phyloP scores from a whole-genome alignment of 2,329 filamentous ascomycete species.

The Phyllosticta paracitricarpa region DNA sequence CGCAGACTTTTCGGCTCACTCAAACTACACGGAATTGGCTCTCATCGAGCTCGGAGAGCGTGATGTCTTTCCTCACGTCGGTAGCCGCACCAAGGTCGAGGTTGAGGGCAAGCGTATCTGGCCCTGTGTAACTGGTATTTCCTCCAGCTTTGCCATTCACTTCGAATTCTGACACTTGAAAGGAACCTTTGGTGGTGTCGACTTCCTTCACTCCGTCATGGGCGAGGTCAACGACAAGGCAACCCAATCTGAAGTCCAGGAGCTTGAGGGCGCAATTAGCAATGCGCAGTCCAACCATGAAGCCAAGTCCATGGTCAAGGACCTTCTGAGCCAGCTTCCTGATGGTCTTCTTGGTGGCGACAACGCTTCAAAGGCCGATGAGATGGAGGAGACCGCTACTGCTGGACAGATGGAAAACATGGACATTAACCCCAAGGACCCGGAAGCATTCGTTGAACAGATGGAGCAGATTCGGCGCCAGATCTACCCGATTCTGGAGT shows the following conservation, averaged over 20 bases:
- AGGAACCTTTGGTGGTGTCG: slow-evolving; percentile 78
- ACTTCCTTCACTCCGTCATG: slow-evolving; percentile 83
- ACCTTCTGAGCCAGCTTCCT: slow-evolving; percentile 73
- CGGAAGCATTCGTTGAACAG: slow-evolving; percentile 76
- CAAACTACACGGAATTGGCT: slow-evolving; percentile 83
- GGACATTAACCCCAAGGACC: slow-evolving; percentile 64
- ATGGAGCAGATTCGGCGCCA: slow-evolving; percentile 63
- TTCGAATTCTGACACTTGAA: neutral
- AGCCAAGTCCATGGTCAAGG: slow-evolving; percentile 66
- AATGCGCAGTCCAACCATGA: slow-evolving; percentile 49
- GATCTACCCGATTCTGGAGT: slow-evolving; percentile 82
- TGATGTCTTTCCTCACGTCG: slow-evolving; percentile 79
- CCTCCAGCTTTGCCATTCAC: neutral
- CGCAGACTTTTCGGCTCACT: slow-evolving; percentile 79
- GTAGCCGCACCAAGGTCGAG: slow-evolving; percentile 58
- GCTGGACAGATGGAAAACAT: slow-evolving; percentile 67
- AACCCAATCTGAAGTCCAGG: slow-evolving; percentile 81
- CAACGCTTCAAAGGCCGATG: slow-evolving; percentile 64
- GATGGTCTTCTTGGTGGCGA: slow-evolving; percentile 68
- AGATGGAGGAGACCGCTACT: slow-evolving; percentile 67
- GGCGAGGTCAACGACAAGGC: slow-evolving; percentile 76
- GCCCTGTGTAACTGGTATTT: slow-evolving; percentile 64
- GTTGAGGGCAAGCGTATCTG: slow-evolving; percentile 66
- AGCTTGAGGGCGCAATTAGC: slow-evolving; percentile 73
- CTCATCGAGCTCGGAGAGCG: slow-evolving; percentile 77